Evolutionary conservation across 768 basidiomycete genomes (phyloP).

Genomic region (Pleurotus djamor): DNA sequence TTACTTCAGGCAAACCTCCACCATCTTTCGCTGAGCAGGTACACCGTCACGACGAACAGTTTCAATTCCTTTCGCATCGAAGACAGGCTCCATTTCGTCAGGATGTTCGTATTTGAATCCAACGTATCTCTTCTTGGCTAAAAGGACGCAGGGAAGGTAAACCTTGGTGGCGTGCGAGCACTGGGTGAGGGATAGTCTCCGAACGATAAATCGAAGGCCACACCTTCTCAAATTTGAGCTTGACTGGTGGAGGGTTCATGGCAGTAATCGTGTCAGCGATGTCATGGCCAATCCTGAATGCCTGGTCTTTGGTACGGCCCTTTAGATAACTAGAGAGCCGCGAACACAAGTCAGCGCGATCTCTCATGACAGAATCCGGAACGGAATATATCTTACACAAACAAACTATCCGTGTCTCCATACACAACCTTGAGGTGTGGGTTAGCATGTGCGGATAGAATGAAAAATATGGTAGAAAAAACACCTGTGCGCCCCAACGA

Average conservation of each 20-base stretch:
- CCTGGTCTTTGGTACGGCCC: conserved; percentile 90
- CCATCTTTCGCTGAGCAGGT: conserved; percentile 89
- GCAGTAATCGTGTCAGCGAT: conserved; percentile 88
- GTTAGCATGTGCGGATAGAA: conserved; percentile 3
- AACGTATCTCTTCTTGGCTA: conserved; percentile 98
- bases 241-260: conserved; percentile 86
- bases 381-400: conserved; percentile 46
- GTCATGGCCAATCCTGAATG: conserved; percentile 89
- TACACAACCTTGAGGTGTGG: conserved; percentile 68
- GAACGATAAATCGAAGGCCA: too few relatives aligned
- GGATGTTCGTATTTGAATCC: conserved; percentile 92
- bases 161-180: conserved; percentile 47
- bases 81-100: conserved; percentile 74
- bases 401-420: conserved; percentile 96
- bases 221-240: conserved; percentile 98
- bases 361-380: not conserved
- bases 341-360: not conserved
- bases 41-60: conserved; percentile 93
- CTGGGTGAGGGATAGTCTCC: too few relatives aligned
- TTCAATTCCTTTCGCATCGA: conserved; percentile 98
- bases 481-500: conserved; percentile 82
- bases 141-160: conserved; percentile 90
- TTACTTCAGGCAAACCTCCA: conserved; percentile 86
- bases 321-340: conserved; percentile 58
- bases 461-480: not conserved